phyloP scores from a whole-genome alignment of 345 rosid species.

The Isatis tinctoria region DNA sequence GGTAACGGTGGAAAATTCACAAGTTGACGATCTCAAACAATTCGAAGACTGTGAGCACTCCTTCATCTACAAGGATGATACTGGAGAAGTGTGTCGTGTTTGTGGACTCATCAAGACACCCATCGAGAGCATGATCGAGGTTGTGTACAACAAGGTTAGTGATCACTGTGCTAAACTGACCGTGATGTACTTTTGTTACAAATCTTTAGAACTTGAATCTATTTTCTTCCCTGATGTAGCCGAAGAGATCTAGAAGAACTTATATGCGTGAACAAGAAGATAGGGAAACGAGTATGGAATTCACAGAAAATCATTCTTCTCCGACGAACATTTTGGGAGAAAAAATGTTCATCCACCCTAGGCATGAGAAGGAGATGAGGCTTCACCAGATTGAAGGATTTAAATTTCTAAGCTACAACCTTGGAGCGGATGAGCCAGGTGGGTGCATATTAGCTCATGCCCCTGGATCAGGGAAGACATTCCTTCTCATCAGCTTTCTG shows the following conservation, averaged over 20 bases:
- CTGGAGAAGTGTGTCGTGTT: conserved; percentile 82
- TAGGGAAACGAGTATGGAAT: conserved; percentile 35
- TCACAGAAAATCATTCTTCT: conserved; percentile 32
- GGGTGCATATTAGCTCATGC: conserved; percentile 97
- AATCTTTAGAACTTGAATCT: neutral
- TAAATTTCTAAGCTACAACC: conserved; percentile 64
- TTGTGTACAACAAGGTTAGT: conserved; percentile 74
- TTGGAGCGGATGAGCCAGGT: conserved; percentile 68
- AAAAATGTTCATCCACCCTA: conserved; percentile 74
- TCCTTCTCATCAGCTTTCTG: conserved; percentile 83
- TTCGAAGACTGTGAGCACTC: conserved; percentile 70
- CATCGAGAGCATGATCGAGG: conserved; percentile 71
- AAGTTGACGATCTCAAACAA: conserved; percentile 34
- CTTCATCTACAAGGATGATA: conserved; percentile 77
- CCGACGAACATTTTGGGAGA: conserved; percentile 44
- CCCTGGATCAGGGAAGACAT: conserved; percentile 97
- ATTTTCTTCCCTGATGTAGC: conserved; percentile 37
- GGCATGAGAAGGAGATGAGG: conserved; percentile 76
- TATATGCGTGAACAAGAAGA: conserved; percentile 37
- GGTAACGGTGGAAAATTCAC: conserved; percentile 47
- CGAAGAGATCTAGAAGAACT: conserved; percentile 53
- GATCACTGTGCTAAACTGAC: neutral
- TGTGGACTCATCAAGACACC: conserved; percentile 76
- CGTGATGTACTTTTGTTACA: neutral
- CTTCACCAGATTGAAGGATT: conserved; percentile 92